Evolutionary conservation across 768 basidiomycete genomes (phyloP).

Genomic region (Boletales sp.): DNA sequence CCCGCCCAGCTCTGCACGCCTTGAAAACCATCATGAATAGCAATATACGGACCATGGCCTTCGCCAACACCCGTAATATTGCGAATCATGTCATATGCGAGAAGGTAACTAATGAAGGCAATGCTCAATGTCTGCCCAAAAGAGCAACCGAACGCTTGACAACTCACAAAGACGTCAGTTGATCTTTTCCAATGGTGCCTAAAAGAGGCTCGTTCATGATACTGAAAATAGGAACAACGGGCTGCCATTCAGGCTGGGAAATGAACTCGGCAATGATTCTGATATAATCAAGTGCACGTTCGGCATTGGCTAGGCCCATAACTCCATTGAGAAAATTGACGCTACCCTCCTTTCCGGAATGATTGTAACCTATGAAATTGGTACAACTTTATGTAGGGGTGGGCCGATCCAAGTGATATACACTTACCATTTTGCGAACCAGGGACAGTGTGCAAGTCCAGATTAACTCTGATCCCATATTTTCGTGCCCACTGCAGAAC

Average conservation of each 20-base stretch:
- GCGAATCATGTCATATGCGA: slow-evolving; percentile 62
- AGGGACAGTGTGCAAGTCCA: slow-evolving; percentile 78
- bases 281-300: slow-evolving; percentile 74
- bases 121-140: background rate
- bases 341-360: slow-evolving; percentile 57
- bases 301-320: slow-evolving; percentile 86
- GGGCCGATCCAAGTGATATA: background rate
- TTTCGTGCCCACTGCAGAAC: slow-evolving; percentile 82
- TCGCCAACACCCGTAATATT: slow-evolving; percentile 69
- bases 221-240: slow-evolving; percentile 59
- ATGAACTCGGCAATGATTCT: slow-evolving; percentile 78
- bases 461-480: slow-evolving; percentile 79
- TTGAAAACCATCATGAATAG: slow-evolving; percentile 63
- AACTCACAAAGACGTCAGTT: slow-evolving; percentile 59
- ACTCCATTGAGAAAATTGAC: slow-evolving; percentile 64
- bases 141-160: background rate
- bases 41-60: slow-evolving; percentile 55
- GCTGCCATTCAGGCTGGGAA: slow-evolving; percentile 65
- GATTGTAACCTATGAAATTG: slow-evolving; percentile 43
- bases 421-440: slow-evolving; percentile 70
- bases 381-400: background rate
- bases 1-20: slow-evolving; percentile 43
- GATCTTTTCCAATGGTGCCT: slow-evolving; percentile 48
- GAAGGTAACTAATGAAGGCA: slow-evolving; percentile 44
- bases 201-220: slow-evolving; percentile 63